These are phyloP conservation scores for Fusarium virguliforme DNA, from an alignment of 2,329 filamentous ascomycete species.

Conservation along the genomic window DNA sequence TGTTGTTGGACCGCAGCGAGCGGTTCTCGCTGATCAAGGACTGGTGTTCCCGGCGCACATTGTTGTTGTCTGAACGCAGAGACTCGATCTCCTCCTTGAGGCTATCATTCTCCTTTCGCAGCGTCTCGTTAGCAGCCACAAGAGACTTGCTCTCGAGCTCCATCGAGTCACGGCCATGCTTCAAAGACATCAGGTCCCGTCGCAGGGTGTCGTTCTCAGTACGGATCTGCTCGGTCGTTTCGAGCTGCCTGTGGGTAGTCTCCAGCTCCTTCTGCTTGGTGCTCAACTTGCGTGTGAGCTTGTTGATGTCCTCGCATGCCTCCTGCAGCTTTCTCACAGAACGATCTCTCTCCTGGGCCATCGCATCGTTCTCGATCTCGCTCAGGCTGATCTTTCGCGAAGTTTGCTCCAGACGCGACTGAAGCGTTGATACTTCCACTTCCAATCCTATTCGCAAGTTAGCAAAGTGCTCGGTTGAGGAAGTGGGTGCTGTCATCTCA, in stretches of 20 bases:
- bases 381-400: conserved; percentile 75
- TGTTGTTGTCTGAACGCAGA: conserved; percentile 61
- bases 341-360: conserved; percentile 76
- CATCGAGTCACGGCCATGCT: conserved; percentile 57
- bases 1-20: conserved; percentile 61
- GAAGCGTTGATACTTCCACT: conserved; percentile 72
- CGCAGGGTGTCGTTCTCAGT: conserved; percentile 59
- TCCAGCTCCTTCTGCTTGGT: conserved; percentile 61
- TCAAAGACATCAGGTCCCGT: conserved; percentile 60
- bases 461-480: background rate
- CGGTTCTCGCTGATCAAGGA: conserved; percentile 63
- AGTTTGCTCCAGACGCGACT: conserved; percentile 74
- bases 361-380: conserved; percentile 75
- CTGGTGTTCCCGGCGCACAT: conserved; percentile 61
- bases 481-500: conserved; percentile 58
- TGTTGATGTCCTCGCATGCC: conserved; percentile 72
- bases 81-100: conserved; percentile 61
- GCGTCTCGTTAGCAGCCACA: conserved; percentile 59
- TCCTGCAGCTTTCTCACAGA: conserved; percentile 74
- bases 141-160: conserved; percentile 62
- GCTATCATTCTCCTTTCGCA: conserved; percentile 56
- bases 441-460: conserved; percentile 66
- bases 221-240: conserved; percentile 59
- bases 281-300: conserved; percentile 62
- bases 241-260: conserved; percentile 60